Base-by-base conservation (phyloP, 2,329 filamentous ascomycete genomes). In the Trichoderma sp. region DNA sequence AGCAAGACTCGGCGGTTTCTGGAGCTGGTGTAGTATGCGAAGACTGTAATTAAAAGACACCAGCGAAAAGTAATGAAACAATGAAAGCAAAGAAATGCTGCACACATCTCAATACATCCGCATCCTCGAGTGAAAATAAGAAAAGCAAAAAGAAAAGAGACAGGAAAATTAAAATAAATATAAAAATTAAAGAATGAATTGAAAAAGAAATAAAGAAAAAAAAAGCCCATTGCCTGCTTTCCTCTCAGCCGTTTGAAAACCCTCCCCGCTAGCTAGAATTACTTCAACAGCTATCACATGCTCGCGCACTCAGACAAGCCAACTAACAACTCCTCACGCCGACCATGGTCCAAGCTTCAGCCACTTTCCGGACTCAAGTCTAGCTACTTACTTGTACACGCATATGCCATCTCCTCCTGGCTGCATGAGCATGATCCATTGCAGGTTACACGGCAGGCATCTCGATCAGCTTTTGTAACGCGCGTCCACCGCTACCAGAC, bases 21-120 rank as follows among this genome's bases (percentile, higher is more conserved):
- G 37, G 24, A 24, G 40, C 29, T 6, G 40, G 40, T 6, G 31
- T 49, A 16, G 35, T 52, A 49, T 78, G 77, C 35, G 70, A 78
- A 56, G 77, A 78, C 63, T 78, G 77, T 35, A 72, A 71, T 37
- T 76, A 73, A 31, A 16, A n/a, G 10, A 5, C 3, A 21, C 13
- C 13, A 14, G 3, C 10, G 33, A 8, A 11, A 1, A 31, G 14
- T 5, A n/a, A 52, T 19, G 11, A 24, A 21, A 6, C 10, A 31
- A 33, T 16, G 43, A 33, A 43, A 21, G 52, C 21, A 37, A 27
- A 27, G 37, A 6, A 14, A 29, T 24, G 6, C 52, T 7, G 13
- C 8, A 65, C n/a, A 49, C 21, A 2, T n/a, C 37, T 19, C 16
- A n/a, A 43, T 19, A 43, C 5, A 40, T n/a, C 16, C n/a, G 40